phyloP scores from a whole-genome alignment of 1,139 yeast genomes.

The Suhomyces terraborum region DNA sequence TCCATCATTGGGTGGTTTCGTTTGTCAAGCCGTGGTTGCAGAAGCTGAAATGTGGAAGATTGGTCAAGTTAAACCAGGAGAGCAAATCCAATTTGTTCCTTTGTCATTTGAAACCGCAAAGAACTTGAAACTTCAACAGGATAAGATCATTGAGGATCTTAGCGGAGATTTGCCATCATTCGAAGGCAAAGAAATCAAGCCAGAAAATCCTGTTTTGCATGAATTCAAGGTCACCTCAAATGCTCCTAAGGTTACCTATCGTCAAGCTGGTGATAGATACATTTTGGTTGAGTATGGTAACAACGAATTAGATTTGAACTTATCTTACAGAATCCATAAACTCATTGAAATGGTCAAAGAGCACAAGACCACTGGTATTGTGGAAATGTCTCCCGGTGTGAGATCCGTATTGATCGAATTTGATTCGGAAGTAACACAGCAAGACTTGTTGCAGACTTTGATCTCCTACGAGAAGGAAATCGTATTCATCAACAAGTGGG shows the following conservation, averaged over 20 bases:
- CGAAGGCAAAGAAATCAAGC: conserved; percentile 33
- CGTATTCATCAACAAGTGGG: conserved; percentile 76
- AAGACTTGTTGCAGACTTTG: conserved; percentile 60
- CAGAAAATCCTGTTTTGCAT: conserved; percentile 65
- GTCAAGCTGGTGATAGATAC: conserved; percentile 97
- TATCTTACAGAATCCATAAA: conserved; percentile 81
- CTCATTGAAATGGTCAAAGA: conserved; percentile 71
- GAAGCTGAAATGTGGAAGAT: conserved; percentile 98
- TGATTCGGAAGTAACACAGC: conserved; percentile 65
- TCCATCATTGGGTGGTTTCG: conserved; percentile 96
- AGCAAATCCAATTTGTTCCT: conserved; percentile 76
- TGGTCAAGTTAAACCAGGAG: conserved; percentile 97
- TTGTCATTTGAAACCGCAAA: conserved; percentile 70
- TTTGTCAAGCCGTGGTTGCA: conserved; percentile 92
- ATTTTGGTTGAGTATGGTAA: conserved; percentile 91
- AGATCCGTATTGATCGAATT: conserved; percentile 89
- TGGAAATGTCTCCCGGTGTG: conserved; percentile 97
- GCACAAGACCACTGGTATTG: conserved; percentile 71
- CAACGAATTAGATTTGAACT: conserved; percentile 78
- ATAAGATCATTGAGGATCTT: conserved; percentile 49
- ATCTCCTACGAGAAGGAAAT: conserved; percentile 76
- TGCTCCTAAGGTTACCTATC: conserved; percentile 75
- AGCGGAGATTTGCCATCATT: conserved; percentile 44
- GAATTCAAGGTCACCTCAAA: conserved; percentile 47
- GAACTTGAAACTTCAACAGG: conserved; percentile 60